Percentiles rank a stretch among this genome's conserved stretches.
Evolutionary conservation across 306 rosid genomes (phyloP).

Genomic region (Prinsepia uniflora): DNA sequence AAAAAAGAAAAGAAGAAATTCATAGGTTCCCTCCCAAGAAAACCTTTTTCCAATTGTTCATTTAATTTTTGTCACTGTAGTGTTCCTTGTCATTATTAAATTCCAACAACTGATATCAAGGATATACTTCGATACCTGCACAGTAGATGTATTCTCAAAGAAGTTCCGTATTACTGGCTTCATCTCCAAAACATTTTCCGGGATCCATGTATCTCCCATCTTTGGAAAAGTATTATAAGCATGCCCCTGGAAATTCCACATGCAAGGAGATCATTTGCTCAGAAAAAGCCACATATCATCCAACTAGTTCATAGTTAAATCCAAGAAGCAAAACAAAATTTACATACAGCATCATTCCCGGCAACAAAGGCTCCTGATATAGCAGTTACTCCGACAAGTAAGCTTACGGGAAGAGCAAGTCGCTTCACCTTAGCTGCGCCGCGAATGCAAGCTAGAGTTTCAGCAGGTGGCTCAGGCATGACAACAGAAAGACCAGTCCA

Average conservation of each 20-base stretch:
- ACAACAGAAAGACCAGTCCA: slow-evolving; percentile 91
- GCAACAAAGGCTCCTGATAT: slow-evolving; percentile 94
- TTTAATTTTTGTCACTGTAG: background rate
- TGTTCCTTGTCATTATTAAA: background rate
- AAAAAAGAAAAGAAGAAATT: background rate
- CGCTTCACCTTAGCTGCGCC: slow-evolving; percentile 88
- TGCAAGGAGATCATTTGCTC: slow-evolving; percentile 6
- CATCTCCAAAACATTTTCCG: slow-evolving; percentile 62
- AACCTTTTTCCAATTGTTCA: background rate
- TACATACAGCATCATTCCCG: slow-evolving; percentile 86
- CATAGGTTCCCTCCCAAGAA: background rate
- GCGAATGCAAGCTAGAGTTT: slow-evolving; percentile 66
- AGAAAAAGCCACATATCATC: slow-evolving; percentile 5
- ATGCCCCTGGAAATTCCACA: slow-evolving; percentile 56
- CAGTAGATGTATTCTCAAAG: slow-evolving; percentile 81
- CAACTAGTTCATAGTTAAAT: slow-evolving; percentile 13
- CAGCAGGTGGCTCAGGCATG: slow-evolving; percentile 91
- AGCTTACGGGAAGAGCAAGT: slow-evolving; percentile 67
- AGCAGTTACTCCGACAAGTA: slow-evolving; percentile 79
- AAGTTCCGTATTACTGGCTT: slow-evolving; percentile 79
- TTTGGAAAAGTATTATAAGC: slow-evolving; percentile 84
- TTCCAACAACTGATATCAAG: background rate
- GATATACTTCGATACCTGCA: slow-evolving; percentile 46
- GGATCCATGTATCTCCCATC: slow-evolving; percentile 89
- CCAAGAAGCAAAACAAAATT: slow-evolving; percentile 11